These are phyloP conservation scores for Lasiodiplodia gonubiensis DNA, from an alignment of 2,329 filamentous ascomycete species.

Conservation along the genomic window DNA sequence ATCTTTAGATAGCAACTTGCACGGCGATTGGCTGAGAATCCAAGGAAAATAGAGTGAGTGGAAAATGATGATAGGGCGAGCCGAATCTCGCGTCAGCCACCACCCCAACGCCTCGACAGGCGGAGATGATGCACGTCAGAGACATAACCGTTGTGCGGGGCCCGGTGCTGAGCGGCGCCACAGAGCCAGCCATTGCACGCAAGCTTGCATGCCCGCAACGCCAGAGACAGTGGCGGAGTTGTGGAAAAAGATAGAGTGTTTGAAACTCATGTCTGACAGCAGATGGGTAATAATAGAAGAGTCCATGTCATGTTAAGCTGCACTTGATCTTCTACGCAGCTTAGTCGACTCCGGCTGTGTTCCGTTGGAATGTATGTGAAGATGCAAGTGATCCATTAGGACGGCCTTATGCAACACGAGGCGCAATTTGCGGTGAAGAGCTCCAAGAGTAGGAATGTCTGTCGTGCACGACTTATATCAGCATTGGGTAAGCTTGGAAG, in stretches of 20 bases:
- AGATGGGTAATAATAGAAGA: neutral
- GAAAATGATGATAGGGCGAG: neutral
- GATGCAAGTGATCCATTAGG: neutral
- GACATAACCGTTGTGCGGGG: neutral
- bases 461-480: neutral
- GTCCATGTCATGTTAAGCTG: too few species aligned
- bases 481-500: neutral
- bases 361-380: neutral
- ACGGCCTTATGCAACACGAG: neutral
- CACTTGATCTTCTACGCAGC: neutral
- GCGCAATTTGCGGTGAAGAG: neutral
- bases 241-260: neutral
- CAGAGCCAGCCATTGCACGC: neutral
- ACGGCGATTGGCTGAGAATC: neutral
- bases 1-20: neutral
- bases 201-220: neutral
- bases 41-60: neutral
- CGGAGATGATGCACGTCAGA: neutral
- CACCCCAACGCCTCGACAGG: neutral
- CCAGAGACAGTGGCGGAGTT: neutral
- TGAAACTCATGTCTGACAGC: too few species aligned
- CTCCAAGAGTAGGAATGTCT: neutral
- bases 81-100: neutral
- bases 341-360: neutral
- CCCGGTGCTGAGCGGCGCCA: neutral